phyloP scores from a whole-genome alignment of 306 rosid species.

The Albizia julibrissin region DNA sequence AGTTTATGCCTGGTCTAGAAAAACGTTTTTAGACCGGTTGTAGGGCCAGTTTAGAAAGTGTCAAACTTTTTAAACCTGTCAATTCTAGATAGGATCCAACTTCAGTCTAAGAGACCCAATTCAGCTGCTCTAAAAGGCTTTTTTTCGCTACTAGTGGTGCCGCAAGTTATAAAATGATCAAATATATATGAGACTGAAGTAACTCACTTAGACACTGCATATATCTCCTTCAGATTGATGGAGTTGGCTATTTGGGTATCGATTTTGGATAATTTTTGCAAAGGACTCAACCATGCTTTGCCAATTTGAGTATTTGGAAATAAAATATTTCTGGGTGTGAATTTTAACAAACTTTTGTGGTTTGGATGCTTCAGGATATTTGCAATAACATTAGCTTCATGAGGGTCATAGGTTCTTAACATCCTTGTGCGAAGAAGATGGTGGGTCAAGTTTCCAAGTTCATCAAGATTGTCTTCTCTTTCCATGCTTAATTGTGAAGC shows the following conservation, averaged over 20 bases:
- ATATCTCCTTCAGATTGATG: constrained; percentile 31
- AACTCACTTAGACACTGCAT: constrained; percentile 16
- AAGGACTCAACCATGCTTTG: constrained; percentile 23
- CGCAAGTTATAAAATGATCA: no score
- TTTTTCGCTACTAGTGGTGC: no score
- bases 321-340: constrained; percentile 24
- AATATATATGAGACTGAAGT: no score
- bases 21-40: no score
- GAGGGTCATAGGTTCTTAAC: neutral
- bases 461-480: constrained; percentile 33
- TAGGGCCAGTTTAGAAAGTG: no score
- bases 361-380: constrained; percentile 30
- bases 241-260: constrained; percentile 28
- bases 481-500: constrained; percentile 33
- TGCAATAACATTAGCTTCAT: neutral
- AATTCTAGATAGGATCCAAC: no score
- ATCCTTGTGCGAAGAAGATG: neutral
- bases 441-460: constrained; percentile 23
- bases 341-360: constrained; percentile 38
- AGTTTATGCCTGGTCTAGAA: no score
- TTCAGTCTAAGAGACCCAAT: no score
- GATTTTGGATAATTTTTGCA: constrained; percentile 24
- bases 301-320: neutral
- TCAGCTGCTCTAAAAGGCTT: no score
- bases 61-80: no score